Base-by-base conservation (phyloP, 306 rosid species). In the Cicer arietinum region DNA sequence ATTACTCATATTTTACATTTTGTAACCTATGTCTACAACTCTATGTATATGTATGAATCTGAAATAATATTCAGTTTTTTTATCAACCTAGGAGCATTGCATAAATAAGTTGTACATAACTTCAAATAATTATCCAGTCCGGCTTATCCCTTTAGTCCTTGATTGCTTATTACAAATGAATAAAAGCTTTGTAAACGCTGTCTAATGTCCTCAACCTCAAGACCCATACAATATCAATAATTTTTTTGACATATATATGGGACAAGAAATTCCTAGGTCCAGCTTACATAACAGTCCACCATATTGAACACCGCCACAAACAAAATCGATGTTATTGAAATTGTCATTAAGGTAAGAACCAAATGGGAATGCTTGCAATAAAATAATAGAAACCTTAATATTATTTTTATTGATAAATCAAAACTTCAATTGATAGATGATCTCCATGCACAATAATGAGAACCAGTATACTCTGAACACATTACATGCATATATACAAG, bases 381-480 rank as follows among this genome's bases (percentile, higher is more conserved):
- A 56, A 64, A 54, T 6, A 41, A 54, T 8, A 61, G 18, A 71
- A 71, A 57, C 59, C 7, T 58, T 0, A 3, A 58, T 22, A 58
- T 10, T 22, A 22, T 22, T 58, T 22, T 58, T 22, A 42, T 22
- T 58, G 64, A 22, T 11, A 11, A 25, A 25, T 25, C 6, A 58
- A 58, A 22, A 58, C 41, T 56, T 52, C n/a, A 43, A 45, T 52
- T 66, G 69, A 61, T 8, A 7, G 39, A 13, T 63, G 58, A 67
- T 68, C 47, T 47, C 41, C 6, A 39, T 37, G 46, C 56, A 10
- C 43, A 75, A 70, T 18, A 40, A 45, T 72, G 39, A 11, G 74
- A 39, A 60, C 71, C 75, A 8, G 70, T 75, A 62, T 74, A 73
- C 7, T 73, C 67, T 30, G 40, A 46, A 50, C 46, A 77, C 69